Percentiles rank a stretch among this genome's conserved stretches.
These are phyloP conservation scores for Grosmannia huntii DNA, from an alignment of 2,329 filamentous ascomycete species.

Conservation along the genomic window DNA sequence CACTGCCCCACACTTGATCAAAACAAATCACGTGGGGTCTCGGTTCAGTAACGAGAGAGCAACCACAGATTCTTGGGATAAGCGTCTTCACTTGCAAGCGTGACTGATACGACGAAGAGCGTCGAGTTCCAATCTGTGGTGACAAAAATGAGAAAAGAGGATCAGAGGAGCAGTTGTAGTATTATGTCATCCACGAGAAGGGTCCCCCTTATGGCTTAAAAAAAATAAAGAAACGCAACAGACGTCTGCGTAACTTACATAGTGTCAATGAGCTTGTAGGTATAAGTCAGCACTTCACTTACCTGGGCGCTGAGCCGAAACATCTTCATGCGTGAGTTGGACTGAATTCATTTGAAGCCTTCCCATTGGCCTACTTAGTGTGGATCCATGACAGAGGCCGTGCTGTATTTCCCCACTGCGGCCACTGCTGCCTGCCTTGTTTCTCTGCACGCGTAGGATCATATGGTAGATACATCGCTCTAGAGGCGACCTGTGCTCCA, in stretches of 20 bases:
- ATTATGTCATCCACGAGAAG: no score
- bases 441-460: not conserved
- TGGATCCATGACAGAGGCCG: not conserved
- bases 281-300: not conserved
- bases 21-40: not conserved
- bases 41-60: not conserved
- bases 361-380: not conserved
- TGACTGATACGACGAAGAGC: no score
- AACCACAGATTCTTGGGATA: not conserved
- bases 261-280: no score
- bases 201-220: no score
- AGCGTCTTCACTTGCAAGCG: no score
- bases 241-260: no score
- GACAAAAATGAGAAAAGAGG: no score
- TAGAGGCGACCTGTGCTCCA: not conserved
- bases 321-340: not conserved
- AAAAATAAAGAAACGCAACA: no score
- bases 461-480: not conserved
- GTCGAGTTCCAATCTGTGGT: no score
- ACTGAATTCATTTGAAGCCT: not conserved
- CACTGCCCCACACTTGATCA: not conserved
- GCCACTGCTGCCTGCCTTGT: not conserved
- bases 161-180: no score
- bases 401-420: not conserved
- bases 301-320: not conserved